A percentile compares a stretch with the other conserved stretches of the same genome.
Evolutionary conservation across 2,329 filamentous ascomycete genomes (phyloP).

Genomic region (Pseudopyricularia cyperi): DNA sequence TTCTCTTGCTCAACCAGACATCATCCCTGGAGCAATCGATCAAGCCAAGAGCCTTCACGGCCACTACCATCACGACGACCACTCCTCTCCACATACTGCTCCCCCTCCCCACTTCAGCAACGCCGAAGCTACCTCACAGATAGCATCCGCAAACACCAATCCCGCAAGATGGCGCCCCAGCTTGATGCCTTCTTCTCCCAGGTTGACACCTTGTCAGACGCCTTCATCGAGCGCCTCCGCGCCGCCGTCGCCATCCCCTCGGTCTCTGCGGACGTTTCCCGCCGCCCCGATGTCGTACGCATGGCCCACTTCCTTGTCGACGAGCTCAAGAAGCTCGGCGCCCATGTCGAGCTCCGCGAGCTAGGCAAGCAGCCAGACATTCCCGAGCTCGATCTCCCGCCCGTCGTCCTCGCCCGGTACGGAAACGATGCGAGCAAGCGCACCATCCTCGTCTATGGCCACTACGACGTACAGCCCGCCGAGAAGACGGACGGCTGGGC

Average conservation of each 20-base stretch:
- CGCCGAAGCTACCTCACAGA: conserved; percentile 36
- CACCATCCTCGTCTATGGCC: conserved; percentile 92
- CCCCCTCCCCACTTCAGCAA: background rate
- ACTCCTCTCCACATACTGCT: background rate
- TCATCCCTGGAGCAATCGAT: background rate
- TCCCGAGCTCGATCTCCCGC: conserved; percentile 81
- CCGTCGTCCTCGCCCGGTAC: conserved; percentile 84
- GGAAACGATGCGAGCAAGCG: conserved; percentile 85
- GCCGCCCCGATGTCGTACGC: conserved; percentile 82
- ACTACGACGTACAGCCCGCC: conserved; percentile 97
- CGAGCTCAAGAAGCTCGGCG: conserved; percentile 74
- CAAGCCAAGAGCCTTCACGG: background rate
- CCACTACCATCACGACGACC: background rate
- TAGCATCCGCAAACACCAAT: conserved; percentile 43
- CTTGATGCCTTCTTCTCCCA: conserved; percentile 88
- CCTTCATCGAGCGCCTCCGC: conserved; percentile 81
- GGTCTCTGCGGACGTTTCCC: conserved; percentile 80
- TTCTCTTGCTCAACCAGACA: background rate
- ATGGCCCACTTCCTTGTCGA: conserved; percentile 87
- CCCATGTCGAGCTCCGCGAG: conserved; percentile 71
- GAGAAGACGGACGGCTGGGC: conserved; percentile 89
- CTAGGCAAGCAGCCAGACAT: conserved; percentile 88
- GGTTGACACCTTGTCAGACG: conserved; percentile 65
- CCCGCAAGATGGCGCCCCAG: conserved; percentile 74
- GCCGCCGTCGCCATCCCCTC: conserved; percentile 95